phyloP scores from a whole-genome alignment of 2,329 filamentous ascomycete species.

The Sporothrix globosa region DNA sequence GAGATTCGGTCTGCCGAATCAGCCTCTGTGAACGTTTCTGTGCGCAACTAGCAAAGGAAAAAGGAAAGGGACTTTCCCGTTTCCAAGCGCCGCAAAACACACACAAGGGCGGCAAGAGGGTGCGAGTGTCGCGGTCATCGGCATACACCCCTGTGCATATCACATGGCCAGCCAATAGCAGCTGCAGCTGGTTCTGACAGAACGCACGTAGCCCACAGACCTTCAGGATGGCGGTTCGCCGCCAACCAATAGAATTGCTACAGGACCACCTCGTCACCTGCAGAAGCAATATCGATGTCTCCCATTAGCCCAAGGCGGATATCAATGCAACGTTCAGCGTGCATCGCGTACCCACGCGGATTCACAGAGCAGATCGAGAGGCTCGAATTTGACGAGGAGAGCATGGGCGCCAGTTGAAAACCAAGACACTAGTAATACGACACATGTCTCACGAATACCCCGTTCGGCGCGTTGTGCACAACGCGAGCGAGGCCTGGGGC shows the following conservation, averaged over 20 bases:
- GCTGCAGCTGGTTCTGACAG: background rate
- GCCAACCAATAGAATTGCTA: constrained; percentile 28
- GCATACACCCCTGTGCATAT: constrained; percentile 28
- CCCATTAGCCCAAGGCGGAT: background rate
- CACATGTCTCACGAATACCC: no score
- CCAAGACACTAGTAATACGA: no score
- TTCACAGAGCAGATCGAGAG: background rate
- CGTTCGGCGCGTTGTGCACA: no score
- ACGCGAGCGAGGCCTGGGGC: no score
- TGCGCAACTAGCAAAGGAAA: background rate
- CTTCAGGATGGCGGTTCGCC: constrained; percentile 17
- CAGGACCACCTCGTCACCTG: constrained; percentile 23
- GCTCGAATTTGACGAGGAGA: background rate
- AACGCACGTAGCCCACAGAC: constrained; percentile 31
- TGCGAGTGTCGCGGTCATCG: constrained; percentile 30
- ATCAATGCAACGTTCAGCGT: background rate
- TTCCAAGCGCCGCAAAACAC: constrained; percentile 32
- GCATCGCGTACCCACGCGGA: background rate
- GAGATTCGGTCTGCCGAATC: background rate
- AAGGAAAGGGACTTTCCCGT: constrained; percentile 28
- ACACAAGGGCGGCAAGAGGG: constrained; percentile 28
- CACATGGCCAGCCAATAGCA: constrained; percentile 33
- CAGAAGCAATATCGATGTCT: constrained; percentile 1
- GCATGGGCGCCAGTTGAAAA: background rate
- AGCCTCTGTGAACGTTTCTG: no score